Evolutionary conservation across 2,329 filamentous ascomycete genomes (phyloP), one percentile per base, ranked within the genome.

Genomic region (Penicillium sp.): DNA sequence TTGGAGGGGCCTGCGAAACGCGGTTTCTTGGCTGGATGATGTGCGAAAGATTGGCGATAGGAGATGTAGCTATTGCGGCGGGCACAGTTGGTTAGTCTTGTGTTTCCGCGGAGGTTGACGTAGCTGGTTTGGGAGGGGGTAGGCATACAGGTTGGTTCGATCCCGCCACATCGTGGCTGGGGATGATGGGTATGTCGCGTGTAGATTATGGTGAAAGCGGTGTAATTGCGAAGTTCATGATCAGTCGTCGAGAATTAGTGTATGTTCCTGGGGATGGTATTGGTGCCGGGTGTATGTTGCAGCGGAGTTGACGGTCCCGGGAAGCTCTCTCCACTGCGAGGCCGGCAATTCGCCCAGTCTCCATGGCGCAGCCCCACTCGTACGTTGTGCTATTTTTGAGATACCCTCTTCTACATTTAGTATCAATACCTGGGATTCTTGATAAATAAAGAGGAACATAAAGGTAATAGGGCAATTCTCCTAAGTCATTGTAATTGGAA

Each of bases 31-130:
- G 87, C 85, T 53, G 95, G 95, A 74, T 97, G 93, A 77, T 98
- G 95, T 69, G 92, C 87, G 78, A 97, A 98, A 70, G 93, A 98
- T 81, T 99, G 95, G 71, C 95, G 93, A 83, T 98, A 99, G 77
- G 95, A 98, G 75, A 99, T 95, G 77, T 96, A 99, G 74, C 93
- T 96, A 56, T 64, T 61, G 29, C 48, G 51, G 33, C 19, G 52
- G 42, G 49, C 57, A 50, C 19, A 60, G 27, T 29, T 35, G 54
- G 31, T 63, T 59, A 61, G 63, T 57, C 62, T 56, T 49, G 53
- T 44, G 3, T 39, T n/a, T 39, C 19, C 31, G 45, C 14, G n/a
- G 27, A 16, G 39, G n/a, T 43, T 49, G 26, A 26, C 37, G 35
- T 44, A 52, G 43, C 49, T 55, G 57, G 33, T 24, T 49, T 27